Percentiles rank a stretch among this genome's conserved stretches.
Conservation (phyloP, 805 yeast genomes). For the Monosporozyma unispora region DNA sequence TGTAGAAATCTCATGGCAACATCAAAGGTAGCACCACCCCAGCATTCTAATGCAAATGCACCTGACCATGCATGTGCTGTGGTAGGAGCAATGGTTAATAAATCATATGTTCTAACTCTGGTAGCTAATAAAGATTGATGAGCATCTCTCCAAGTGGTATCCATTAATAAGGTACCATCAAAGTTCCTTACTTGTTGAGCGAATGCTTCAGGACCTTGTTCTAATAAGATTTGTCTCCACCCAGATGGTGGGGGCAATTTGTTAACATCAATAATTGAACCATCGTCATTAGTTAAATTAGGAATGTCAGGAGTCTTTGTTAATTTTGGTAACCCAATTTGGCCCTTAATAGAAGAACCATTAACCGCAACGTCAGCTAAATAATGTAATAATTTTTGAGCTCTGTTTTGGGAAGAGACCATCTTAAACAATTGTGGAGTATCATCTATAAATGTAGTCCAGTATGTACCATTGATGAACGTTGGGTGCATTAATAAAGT, state of each 20-base stretch:
- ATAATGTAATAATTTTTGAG: constrained; percentile 84
- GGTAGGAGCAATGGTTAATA: constrained; percentile 84
- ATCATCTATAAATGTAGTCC: constrained; percentile 98
- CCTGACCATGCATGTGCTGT: constrained; percentile 85
- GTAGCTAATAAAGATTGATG: constrained; percentile 97
- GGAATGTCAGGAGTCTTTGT: constrained; percentile 70
- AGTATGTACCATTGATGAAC: constrained; percentile 77
- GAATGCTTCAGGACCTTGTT: constrained; percentile 81
- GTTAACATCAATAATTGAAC: constrained; percentile 51
- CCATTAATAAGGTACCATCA: constrained; percentile 89
- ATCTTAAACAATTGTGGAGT: constrained; percentile 93
- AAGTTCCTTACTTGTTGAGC: constrained; percentile 81
- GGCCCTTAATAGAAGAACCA: constrained; percentile 94
- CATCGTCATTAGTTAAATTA: constrained; percentile 50
- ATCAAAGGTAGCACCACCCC: constrained; percentile 99
- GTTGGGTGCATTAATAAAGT: constrained; percentile 86
- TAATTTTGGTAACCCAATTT: constrained; percentile 84
- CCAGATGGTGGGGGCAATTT: constrained; percentile 57
- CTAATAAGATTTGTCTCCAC: constrained; percentile 83
- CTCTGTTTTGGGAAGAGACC: constrained; percentile 93
- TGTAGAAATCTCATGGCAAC: constrained; percentile 97
- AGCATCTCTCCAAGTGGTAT: constrained; percentile 99
- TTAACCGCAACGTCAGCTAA: constrained; percentile 91
- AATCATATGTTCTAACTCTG: constrained; percentile 89
- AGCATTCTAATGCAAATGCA: constrained; percentile 94